phyloP scores from a whole-genome alignment of 2,329 filamentous ascomycete species.

The Microdochium paspali region DNA sequence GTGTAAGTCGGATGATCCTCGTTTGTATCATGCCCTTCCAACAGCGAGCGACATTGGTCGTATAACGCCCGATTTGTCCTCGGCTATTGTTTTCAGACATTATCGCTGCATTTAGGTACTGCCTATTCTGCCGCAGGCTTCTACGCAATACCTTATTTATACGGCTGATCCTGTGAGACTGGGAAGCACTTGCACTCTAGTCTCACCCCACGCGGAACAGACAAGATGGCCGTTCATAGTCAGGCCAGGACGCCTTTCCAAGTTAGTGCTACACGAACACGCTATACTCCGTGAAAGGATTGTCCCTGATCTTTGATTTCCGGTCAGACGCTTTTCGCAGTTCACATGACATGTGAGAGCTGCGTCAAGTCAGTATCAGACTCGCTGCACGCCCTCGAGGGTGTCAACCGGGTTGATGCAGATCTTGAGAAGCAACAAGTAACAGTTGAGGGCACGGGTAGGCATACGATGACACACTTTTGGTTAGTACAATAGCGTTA shows the following conservation, averaged over 20 bases:
- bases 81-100: neutral
- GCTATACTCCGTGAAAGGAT: neutral
- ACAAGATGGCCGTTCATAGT: conserved; percentile 17
- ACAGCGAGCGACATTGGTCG: neutral
- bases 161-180: conserved; percentile 6
- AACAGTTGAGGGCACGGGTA: conserved; percentile 74
- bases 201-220: conserved; percentile 2
- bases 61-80: neutral
- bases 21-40: neutral
- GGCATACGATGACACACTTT: conserved; percentile 3
- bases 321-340: conserved; percentile 79
- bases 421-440: conserved; percentile 77
- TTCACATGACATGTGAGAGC: conserved; percentile 82
- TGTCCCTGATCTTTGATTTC: neutral
- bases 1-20: no score
- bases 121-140: neutral
- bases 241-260: conserved; percentile 23
- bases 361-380: conserved; percentile 83
- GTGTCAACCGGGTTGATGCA: conserved; percentile 74
- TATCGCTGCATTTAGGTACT: neutral
- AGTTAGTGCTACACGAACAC: conserved; percentile 13
- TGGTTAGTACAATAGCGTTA: neutral
- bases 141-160: conserved; percentile 11
- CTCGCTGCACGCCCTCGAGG: conserved; percentile 66
- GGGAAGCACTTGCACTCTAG: conserved; percentile 2